Evolutionary conservation across 768 basidiomycete genomes (phyloP).

Genomic region (Suillus tomentosus): DNA sequence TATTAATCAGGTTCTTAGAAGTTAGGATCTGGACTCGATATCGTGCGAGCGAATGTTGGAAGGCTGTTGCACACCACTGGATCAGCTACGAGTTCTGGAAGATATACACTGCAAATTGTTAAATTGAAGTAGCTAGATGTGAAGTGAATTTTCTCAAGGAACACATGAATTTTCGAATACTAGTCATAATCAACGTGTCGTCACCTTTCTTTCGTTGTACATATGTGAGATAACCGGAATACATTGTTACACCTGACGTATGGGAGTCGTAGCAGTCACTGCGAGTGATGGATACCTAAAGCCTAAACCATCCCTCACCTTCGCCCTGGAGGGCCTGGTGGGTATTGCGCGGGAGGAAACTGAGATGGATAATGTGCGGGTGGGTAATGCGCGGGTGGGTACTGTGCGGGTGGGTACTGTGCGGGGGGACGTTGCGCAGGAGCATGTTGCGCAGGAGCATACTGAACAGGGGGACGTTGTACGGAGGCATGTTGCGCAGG

Average conservation of each 20-base stretch:
- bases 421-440: not conserved
- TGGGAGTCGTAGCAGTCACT: not conserved
- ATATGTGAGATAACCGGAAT: not conserved
- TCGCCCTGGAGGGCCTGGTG: not conserved
- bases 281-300: no score
- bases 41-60: not conserved
- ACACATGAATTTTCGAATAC: not conserved
- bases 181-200: not conserved
- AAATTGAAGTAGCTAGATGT: not conserved
- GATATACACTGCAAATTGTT: not conserved
- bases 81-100: not conserved
- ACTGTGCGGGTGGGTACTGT: not conserved
- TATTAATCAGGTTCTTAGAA: not conserved
- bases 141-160: not conserved
- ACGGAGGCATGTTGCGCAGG: not conserved
- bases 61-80: not conserved
- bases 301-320: not conserved
- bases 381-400: not conserved
- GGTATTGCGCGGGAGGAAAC: not conserved
- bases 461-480: not conserved
- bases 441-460: not conserved
- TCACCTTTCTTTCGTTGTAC: not conserved
- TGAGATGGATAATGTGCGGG: not conserved
- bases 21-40: not conserved
- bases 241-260: not conserved